phyloP scores from a whole-genome alignment of 2,329 filamentous ascomycete genomes.

The Aspergillus pseudonomiae region DNA sequence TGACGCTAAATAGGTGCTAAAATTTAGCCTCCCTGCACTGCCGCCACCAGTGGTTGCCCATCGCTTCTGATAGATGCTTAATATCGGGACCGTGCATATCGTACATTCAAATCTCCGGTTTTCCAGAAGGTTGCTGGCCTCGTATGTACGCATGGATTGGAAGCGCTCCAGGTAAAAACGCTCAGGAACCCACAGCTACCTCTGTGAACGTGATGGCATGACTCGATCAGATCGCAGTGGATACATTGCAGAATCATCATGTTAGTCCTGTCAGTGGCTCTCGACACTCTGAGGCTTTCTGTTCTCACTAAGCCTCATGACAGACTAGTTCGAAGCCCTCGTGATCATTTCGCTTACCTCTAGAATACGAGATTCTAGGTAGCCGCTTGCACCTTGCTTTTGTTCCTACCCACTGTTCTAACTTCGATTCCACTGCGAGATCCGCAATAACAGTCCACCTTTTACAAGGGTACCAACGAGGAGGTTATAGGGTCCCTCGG shows the following conservation, averaged over 20 bases:
- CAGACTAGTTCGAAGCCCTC: background rate
- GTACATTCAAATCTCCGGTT: background rate
- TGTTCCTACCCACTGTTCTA: background rate
- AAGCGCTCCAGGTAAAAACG: background rate
- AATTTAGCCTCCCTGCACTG: background rate
- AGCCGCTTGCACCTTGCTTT: background rate
- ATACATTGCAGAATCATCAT: background rate
- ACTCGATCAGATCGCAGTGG: background rate
- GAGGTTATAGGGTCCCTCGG: background rate
- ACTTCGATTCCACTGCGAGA: background rate
- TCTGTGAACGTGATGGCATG: background rate
- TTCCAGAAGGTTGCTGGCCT: background rate
- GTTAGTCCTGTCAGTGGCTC: too few relatives aligned
- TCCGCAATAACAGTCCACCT: background rate
- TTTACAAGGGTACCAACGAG: background rate
- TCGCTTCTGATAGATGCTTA: background rate
- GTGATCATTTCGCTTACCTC: background rate
- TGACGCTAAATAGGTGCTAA: background rate
- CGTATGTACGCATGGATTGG: background rate
- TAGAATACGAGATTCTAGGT: background rate
- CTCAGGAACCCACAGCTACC: too few relatives aligned
- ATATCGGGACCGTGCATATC: background rate
- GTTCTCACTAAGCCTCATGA: background rate
- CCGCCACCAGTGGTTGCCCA: background rate
- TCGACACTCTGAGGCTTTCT: background rate